Conservation (phyloP, 345 rosid genomes). For the Populus deltoides region DNA sequence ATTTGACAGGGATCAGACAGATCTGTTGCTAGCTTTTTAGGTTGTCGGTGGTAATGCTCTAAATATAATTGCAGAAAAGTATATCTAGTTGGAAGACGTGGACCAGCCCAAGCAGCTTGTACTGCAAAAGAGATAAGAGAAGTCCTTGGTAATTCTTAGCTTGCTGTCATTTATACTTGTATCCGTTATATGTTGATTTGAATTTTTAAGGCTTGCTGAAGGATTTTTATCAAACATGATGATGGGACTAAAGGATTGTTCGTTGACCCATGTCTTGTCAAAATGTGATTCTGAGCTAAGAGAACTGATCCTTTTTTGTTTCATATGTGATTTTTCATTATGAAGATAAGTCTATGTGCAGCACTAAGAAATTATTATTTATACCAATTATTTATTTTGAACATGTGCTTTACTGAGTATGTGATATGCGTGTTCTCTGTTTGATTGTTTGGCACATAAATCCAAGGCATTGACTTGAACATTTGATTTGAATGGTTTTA, state of each 20-base stretch:
- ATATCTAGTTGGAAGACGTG: constrained; percentile 84
- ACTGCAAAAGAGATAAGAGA: constrained; percentile 96
- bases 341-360: not conserved
- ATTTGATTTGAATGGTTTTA: not conserved
- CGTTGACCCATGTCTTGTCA: not conserved
- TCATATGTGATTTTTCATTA: not conserved
- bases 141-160: constrained; percentile 57
- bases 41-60: not conserved
- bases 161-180: not conserved
- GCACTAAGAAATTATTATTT: not conserved
- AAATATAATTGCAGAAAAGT: constrained; percentile 61
- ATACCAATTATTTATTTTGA: not conserved
- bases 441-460: not conserved
- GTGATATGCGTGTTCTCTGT: not conserved
- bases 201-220: not conserved
- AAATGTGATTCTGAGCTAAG: no score
- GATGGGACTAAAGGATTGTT: not conserved
- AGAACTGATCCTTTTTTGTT: not conserved
- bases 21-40: not conserved
- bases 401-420: not conserved
- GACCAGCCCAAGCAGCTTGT: constrained; percentile 96
- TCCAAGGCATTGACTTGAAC: not conserved
- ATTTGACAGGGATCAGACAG: not conserved
- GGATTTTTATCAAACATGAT: no score
- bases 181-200: not conserved